Evolutionary conservation across 2,329 filamentous ascomycete genomes (phyloP).

Genomic region (Polytolypa hystricis): DNA sequence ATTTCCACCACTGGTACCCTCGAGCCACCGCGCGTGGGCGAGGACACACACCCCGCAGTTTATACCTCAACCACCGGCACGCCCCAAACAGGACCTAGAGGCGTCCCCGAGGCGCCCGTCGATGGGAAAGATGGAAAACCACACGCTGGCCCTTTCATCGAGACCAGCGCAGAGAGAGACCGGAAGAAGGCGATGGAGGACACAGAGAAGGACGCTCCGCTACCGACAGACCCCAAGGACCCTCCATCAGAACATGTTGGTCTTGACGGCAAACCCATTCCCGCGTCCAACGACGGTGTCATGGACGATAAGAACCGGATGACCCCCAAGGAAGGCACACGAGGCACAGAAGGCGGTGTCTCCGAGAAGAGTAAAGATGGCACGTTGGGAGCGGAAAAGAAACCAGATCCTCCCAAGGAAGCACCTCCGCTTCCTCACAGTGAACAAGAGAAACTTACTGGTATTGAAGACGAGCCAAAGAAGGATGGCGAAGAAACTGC

Average conservation of each 20-base stretch:
- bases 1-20: neutral
- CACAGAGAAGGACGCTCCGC: conserved; percentile 16
- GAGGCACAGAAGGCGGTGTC: conserved; percentile 80
- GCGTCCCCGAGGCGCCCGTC: conserved; percentile 59
- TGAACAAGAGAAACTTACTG: conserved; percentile 58
- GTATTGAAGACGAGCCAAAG: conserved; percentile 21
- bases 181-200: conserved; percentile 30
- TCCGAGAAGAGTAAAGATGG: conserved; percentile 73
- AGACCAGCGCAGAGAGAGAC: conserved; percentile 38
- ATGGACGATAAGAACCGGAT: conserved; percentile 80
- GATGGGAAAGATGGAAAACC: conserved; percentile 92
- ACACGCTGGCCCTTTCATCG: conserved; percentile 66
- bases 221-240: conserved; percentile 16
- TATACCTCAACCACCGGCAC: neutral
- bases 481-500: conserved; percentile 24
- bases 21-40: neutral
- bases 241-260: conserved; percentile 27
- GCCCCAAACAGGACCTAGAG: conserved; percentile 3
- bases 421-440: conserved; percentile 70
- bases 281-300: conserved; percentile 60
- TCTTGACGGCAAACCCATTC: conserved; percentile 33
- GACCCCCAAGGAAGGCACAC: conserved; percentile 71
- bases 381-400: conserved; percentile 58
- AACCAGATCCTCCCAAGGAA: conserved; percentile 77
- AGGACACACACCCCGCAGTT: neutral